Evolutionary conservation across 2,329 filamentous ascomycete species (phyloP), one percentile per base, ranked within the genome.

Genomic region (Neofusicoccum kwambonambiense): DNA sequence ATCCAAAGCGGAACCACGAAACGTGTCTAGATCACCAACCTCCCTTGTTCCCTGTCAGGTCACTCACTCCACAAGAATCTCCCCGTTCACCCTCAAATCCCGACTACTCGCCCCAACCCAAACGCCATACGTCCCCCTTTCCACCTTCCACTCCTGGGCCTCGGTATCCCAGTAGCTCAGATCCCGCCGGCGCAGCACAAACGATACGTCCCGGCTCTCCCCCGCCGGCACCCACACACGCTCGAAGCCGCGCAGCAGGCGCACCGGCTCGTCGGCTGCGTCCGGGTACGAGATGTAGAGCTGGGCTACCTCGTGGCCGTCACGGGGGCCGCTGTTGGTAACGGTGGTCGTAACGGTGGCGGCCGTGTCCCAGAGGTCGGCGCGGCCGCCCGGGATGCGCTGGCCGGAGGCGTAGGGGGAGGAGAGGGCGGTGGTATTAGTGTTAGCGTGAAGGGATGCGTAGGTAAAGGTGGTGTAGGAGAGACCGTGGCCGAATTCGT

Each of bases 191-290:
- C 41, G 35, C 17, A 68, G 17, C 49, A 4, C 51, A 50, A 45
- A 34, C 7, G 81, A 78, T 2, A 87, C 85, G 9, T 71, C 79
- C 77, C 85, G 83, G 47, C 76, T 82, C 77, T 89, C 84, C 3
- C 84, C 85, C 1, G 82, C 78, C 39, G 83, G 79, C 3, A 90
- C 75, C 57, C 77, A 80, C 0, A 89, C 83, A 75, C 90, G 90
- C 15, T 47, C 67, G 72, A 89, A 90, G 3, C 87, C 88, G 73
- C 83, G 86, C 37, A 90, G 79, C 70, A 82, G 76, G 65, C 83
- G 84, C 70, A 87, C 86, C 15, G 88, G 86, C 58, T 45, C 17
- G 8, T 27, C 42, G 58, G 89, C 85, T 31, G 72, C 69, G 2
- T 57, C 65, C 13, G 77, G 76, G 42, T 75, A 73, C 9, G 71